Base-by-base conservation (phyloP, 2,329 filamentous ascomycete species). In the Cladosporium austrohemisphaericum region DNA sequence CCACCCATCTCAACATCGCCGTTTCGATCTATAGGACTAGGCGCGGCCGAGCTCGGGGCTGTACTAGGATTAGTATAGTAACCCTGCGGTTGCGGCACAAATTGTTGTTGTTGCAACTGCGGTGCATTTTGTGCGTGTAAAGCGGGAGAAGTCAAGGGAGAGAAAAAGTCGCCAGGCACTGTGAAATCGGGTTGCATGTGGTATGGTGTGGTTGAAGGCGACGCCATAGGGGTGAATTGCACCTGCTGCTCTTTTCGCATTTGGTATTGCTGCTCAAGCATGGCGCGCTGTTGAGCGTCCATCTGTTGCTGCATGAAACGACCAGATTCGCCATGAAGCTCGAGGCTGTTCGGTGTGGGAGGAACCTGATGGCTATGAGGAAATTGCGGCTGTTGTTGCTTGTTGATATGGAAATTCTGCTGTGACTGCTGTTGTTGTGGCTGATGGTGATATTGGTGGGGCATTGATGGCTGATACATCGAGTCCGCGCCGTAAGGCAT, bases 141-240 rank as follows among this genome's bases (percentile, higher is more conserved):
- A 3, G 87, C 86, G 1, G 88, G 88, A 13, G 88, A 93, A 4
- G 86, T 90, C 41, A 93, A 75, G 8, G 88, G 88, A 62, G 87
- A 93, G 65, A 93, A 91, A 69, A 90, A 92, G 26, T 85, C 79
- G 28, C 79, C 80, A 0, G 85, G 83, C 3, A 87, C 76, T 5
- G 79, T 77, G 59, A 81, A 88, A 48, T 80, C 76, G 10, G 74
- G 72, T 32, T 71, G 65, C 29, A 74, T 60, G 31, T 58, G 56
- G 61, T 91, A 88, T 18, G 88, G 87, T 2, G 87, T 91, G 35
- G 92, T 86, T 4, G 86, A 88, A n/a, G 88, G 88, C 14, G 88
- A 91, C 9, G 88, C 86, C 23, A 92, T 76, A 1, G 88, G 88
- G 2, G 87, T 92, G 63, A 91, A 91, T 8, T 51, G 49, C 26